phyloP scores from a whole-genome alignment of 495 filamentous ascomycete species.

The Apiosordaria backusii region DNA sequence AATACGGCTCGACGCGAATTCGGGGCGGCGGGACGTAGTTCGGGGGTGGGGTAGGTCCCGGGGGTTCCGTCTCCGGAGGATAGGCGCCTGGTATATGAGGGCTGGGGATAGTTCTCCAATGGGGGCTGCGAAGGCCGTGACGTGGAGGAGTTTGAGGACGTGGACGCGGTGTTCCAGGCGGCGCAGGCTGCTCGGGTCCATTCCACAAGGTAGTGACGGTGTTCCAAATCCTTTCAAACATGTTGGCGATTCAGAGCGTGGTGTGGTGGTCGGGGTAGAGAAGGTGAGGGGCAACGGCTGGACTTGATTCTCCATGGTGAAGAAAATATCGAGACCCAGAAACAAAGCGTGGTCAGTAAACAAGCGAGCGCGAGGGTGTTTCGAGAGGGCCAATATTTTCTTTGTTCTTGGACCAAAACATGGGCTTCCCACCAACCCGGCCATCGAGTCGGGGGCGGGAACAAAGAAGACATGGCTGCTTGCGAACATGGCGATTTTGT shows the following conservation, averaged over 20 bases:
- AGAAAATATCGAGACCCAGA: not conserved
- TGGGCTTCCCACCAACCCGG: not conserved
- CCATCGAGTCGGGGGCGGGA: not conserved
- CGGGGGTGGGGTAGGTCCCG: too few relatives aligned
- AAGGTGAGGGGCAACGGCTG: not conserved
- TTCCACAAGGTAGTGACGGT: too few relatives aligned
- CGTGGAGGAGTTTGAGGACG: too few relatives aligned
- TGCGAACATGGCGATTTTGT: not conserved
- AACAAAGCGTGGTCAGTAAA: not conserved
- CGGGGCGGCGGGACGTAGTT: too few relatives aligned
- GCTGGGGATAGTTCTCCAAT: too few relatives aligned
- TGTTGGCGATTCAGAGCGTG: not conserved
- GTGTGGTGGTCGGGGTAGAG: not conserved
- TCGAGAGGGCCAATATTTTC: not conserved
- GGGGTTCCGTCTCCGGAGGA: too few relatives aligned
- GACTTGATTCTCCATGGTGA: not conserved
- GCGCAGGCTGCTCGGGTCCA: too few relatives aligned
- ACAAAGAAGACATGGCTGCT: not conserved
- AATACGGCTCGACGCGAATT: too few relatives aligned
- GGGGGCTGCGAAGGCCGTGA: too few relatives aligned
- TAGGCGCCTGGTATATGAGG: too few relatives aligned
- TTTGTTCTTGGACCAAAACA: not conserved
- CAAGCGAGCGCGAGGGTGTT: not conserved
- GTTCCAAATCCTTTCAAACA: not conserved
- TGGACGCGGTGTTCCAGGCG: too few relatives aligned